phyloP scores from a whole-genome alignment of 805 yeast species.

The Lipomyces lipofer region DNA sequence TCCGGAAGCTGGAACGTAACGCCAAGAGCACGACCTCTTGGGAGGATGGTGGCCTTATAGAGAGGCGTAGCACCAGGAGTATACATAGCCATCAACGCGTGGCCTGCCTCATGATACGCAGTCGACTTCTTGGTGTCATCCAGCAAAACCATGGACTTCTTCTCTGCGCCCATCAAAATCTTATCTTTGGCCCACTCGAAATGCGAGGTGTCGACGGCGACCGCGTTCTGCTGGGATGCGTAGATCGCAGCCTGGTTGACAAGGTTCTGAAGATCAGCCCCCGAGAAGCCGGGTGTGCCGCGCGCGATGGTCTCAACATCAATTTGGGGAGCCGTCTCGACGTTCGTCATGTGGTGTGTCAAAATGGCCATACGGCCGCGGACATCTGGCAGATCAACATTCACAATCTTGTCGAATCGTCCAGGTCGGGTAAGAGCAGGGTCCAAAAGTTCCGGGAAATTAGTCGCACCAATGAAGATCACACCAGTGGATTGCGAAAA shows the following conservation, averaged over 20 bases:
- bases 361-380: conserved; percentile 94
- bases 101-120: conserved; percentile 99
- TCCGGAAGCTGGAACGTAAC: conserved; percentile 97
- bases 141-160: conserved; percentile 95
- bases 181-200: conserved; percentile 99
- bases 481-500: conserved; percentile 87
- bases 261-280: conserved; percentile 93
- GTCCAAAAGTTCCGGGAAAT: conserved; percentile 95
- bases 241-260: conserved; percentile 98
- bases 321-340: conserved; percentile 80
- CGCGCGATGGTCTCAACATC: conserved; percentile 90
- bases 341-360: conserved; percentile 86
- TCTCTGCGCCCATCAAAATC: conserved; percentile 96
- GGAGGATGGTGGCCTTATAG: conserved; percentile 94
- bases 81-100: conserved; percentile 95
- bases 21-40: conserved; percentile 96
- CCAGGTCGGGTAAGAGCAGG: conserved; percentile 98
- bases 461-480: conserved; percentile 96
- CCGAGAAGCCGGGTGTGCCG: conserved; percentile 98
- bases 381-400: conserved; percentile 95
- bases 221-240: conserved; percentile 90
- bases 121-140: conserved; percentile 92
- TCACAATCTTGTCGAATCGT: conserved; percentile 92
- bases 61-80: conserved; percentile 93
- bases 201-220: conserved; percentile 85